phyloP scores from a whole-genome alignment of 2,329 filamentous ascomycete species.

The Talaromyces rugulosus region DNA sequence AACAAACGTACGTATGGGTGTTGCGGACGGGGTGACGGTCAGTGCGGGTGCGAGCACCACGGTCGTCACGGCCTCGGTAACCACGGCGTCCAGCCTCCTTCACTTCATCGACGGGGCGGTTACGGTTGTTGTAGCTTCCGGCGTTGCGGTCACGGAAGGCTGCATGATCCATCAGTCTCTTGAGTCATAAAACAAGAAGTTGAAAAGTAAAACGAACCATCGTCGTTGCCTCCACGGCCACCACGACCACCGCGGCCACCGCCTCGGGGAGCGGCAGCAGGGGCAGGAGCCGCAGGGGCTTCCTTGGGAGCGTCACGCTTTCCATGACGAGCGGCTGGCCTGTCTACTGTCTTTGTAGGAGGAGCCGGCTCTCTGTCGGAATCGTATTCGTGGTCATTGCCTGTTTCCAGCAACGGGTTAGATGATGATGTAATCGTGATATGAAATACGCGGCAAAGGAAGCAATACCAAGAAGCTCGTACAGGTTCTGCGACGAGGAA shows the following conservation, averaged over 20 bases:
- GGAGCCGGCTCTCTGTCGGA: constrained; percentile 70
- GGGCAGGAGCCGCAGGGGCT: constrained; percentile 30
- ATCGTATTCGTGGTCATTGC: constrained; percentile 67
- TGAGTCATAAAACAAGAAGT: too few relatives aligned
- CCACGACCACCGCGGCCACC: constrained; percentile 44
- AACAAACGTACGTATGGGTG: constrained; percentile 52
- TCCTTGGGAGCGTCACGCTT: constrained; percentile 86
- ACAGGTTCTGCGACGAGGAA: constrained; percentile 69
- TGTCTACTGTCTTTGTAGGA: constrained; percentile 86
- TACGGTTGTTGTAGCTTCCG: constrained; percentile 77
- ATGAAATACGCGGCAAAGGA: constrained; percentile 19
- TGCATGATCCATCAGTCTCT: constrained; percentile 34
- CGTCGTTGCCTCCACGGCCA: constrained; percentile 69
- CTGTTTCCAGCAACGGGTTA: constrained; percentile 36
- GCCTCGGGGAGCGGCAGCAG: constrained; percentile 16
- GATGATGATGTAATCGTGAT: constrained; percentile 23
- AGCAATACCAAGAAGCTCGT: constrained; percentile 89
- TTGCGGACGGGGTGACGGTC: constrained; percentile 59
- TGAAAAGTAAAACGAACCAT: constrained; percentile 60
- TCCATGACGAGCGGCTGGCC: constrained; percentile 67
- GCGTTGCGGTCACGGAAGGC: constrained; percentile 87
- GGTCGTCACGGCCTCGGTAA: constrained; percentile 56
- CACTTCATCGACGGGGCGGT: constrained; percentile 70
- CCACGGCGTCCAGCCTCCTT: constrained; percentile 43
- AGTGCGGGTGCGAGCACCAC: constrained; percentile 52